phyloP scores from a whole-genome alignment of 768 basidiomycete species.

The Floccularia luteovirens region DNA sequence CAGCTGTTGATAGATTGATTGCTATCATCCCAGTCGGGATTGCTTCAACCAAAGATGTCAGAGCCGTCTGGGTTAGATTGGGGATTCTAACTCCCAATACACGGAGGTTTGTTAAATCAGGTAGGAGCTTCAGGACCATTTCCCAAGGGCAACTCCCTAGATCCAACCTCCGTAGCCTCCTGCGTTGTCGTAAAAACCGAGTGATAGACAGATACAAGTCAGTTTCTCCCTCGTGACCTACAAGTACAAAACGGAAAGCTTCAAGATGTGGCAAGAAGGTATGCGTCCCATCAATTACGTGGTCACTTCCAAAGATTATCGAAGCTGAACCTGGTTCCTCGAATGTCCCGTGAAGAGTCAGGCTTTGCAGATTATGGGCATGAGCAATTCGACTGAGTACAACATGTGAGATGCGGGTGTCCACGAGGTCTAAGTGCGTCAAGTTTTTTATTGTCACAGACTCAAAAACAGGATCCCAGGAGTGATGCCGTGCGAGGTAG shows the following conservation, averaged over 20 bases:
- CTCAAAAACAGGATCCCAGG: slow-evolving; percentile 62
- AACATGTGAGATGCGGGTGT: slow-evolving; percentile 57
- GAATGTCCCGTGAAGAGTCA: slow-evolving; percentile 62
- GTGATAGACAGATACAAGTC: slow-evolving; percentile 46
- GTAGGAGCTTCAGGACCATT: slow-evolving; percentile 40
- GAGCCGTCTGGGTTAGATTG: slow-evolving; percentile 30
- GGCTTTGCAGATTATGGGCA: slow-evolving; percentile 50
- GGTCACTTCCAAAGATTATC: slow-evolving; percentile 55
- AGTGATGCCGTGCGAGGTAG: slow-evolving; percentile 56
- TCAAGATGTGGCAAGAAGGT: slow-evolving; percentile 58
- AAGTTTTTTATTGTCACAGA: slow-evolving; percentile 57
- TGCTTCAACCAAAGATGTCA: slow-evolving; percentile 28
- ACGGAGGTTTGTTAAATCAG: slow-evolving; percentile 41
- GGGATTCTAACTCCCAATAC: slow-evolving; percentile 53
- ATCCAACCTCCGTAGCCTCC: slow-evolving; percentile 46
- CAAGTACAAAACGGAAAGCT: slow-evolving; percentile 54
- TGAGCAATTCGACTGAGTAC: slow-evolving; percentile 59
- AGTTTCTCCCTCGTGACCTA: slow-evolving; percentile 54
- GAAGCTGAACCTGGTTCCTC: slow-evolving; percentile 50
- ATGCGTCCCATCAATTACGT: slow-evolving; percentile 48
- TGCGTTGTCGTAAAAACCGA: slow-evolving; percentile 42
- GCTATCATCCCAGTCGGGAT: slow-evolving; percentile 44
- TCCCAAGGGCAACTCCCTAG: slow-evolving; percentile 65
- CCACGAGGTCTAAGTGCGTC: slow-evolving; percentile 64
- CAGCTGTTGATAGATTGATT: slow-evolving; percentile 41